Base-by-base conservation (phyloP, 2,329 filamentous ascomycete species). In the Pseudogymnoascus sp. region DNA sequence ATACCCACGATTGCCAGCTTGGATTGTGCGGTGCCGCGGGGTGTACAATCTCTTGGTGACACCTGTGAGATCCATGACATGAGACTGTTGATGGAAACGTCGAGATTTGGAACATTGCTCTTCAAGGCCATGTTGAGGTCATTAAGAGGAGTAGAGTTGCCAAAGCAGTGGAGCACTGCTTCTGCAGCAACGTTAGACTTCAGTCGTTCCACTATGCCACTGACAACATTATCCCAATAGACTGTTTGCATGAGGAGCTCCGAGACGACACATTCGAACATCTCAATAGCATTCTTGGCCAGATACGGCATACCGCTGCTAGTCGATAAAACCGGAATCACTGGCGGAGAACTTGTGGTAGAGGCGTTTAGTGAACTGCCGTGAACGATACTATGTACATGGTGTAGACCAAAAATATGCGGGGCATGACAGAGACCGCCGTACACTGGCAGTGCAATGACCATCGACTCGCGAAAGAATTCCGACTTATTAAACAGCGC, bases 1-100 rank as follows among this genome's bases (percentile, higher is more conserved):
- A 75, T 74, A 6, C 73, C 73, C 1, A 75, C 65, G 9, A 75
- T 66, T 1, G 73, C 73, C 9, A 75, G 71, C 74, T 91, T 92
- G 72, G 85, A 76, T 0, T 73, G 70, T 59, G 74, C 72, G 0
- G 79, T 79, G 35, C 77, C 75, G 2, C 69, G 72, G 66, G 50
- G 50, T 19, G 50, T 56, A 56, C n/a, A 4, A 33, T 56, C 50
- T 56, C 50, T 33, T 56, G 50, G 50, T 17, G n/a, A 10, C n/a
- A 56, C 50, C 29, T 56, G n/a, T 7, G 29, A 56, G n/a, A 56
- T 56, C 50, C 50, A 56, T 33, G 29, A n/a, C 26, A 56, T 56
- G 29, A 56, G 50, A n/a, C 15, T 56, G 26, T 56, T 56, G 17
- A 33, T 56, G 7, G 50, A 56, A n/a, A 56, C 26, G 9, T 56